These are phyloP conservation scores for Cunninghamia lanceolata DNA, from an alignment of 75 land plant genomes.

Conservation along the genomic window DNA sequence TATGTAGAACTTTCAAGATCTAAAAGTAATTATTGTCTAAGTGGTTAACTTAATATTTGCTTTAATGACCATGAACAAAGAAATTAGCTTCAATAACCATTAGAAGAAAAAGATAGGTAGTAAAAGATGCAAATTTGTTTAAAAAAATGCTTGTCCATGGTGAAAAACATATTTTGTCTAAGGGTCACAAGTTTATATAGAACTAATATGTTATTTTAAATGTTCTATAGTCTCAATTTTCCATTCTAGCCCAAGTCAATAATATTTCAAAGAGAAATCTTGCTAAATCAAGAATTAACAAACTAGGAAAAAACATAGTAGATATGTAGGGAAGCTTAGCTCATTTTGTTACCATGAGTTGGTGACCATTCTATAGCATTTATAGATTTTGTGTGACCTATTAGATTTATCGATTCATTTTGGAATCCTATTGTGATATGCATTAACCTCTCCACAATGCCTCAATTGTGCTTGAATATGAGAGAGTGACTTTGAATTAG, in stretches of 20 bases:
- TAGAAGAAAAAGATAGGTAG: no score
- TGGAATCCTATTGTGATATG: conserved; percentile 14
- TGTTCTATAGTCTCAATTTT: background rate
- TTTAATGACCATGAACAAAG: no score
- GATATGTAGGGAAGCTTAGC: background rate
- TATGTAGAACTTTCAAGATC: background rate
- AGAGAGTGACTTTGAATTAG: conserved; percentile 36
- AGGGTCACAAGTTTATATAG: background rate
- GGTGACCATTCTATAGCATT: conserved; percentile 74
- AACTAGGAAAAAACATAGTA: background rate
- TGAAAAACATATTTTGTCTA: no score
- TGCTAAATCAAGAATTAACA: background rate
- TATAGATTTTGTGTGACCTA: conserved; percentile 58
- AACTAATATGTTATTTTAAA: background rate
- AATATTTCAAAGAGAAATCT: background rate
- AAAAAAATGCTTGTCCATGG: no score
- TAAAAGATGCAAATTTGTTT: background rate
- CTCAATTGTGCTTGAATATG: conserved; percentile 30
- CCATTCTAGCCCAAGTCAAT: background rate
- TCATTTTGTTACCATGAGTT: conserved; percentile 24
- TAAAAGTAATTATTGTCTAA: no score
- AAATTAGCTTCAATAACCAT: no score
- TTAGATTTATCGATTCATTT: conserved; percentile 22
- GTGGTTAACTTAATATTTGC: no score
- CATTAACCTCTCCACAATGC: conserved; percentile 5